phyloP scores from a whole-genome alignment of 2,329 filamentous ascomycete species.

The Helminthosporium solani region DNA sequence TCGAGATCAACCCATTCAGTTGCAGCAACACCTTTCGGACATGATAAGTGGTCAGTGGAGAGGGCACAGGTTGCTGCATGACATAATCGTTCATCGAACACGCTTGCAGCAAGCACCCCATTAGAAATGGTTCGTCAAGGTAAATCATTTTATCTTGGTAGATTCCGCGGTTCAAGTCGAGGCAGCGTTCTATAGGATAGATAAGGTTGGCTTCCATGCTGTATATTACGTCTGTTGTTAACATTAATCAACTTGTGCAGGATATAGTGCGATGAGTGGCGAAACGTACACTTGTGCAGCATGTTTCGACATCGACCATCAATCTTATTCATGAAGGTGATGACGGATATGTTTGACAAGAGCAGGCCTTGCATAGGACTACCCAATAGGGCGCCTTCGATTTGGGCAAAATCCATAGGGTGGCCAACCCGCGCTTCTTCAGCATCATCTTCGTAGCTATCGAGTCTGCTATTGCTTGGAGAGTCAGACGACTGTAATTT shows the following conservation, averaged over 20 bases:
- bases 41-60: slow-evolving; percentile 1
- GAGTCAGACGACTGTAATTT: not conserved
- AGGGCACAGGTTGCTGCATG: not conserved
- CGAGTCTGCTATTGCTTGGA: not conserved
- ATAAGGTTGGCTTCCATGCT: not conserved
- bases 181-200: slow-evolving; percentile 2
- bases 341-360: not conserved
- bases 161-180: not conserved
- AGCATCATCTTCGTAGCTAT: not conserved
- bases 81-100: slow-evolving; percentile 8
- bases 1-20: slow-evolving; percentile 1
- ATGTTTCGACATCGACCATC: slow-evolving; percentile 1
- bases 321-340: not conserved
- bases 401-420: not conserved
- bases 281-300: slow-evolving; percentile 7
- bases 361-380: not conserved
- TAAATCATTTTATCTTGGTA: not conserved
- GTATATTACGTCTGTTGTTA: slow-evolving; percentile 3
- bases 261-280: not conserved
- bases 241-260: not conserved
- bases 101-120: not conserved
- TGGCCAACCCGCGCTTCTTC: not conserved
- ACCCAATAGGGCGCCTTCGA: not conserved
- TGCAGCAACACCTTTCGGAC: not conserved
- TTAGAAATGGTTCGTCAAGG: not conserved